A percentile compares a stretch with the other conserved stretches of the same genome.
phyloP scores from a whole-genome alignment of 2,329 filamentous ascomycete species.

The Scedosporium aurantiacum region DNA sequence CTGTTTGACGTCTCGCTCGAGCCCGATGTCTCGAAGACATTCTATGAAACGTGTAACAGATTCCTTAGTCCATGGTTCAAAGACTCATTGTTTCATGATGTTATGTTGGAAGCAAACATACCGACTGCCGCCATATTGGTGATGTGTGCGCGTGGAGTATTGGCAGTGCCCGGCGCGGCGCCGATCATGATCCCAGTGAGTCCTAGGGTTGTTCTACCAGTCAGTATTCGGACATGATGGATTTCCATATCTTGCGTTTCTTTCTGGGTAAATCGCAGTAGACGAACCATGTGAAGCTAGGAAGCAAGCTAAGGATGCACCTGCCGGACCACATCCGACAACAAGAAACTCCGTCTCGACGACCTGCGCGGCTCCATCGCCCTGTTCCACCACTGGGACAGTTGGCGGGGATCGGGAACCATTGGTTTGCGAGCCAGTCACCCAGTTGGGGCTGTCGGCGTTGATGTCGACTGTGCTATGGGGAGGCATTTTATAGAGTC shows the following conservation, averaged over 20 bases:
- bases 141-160: constrained; percentile 46
- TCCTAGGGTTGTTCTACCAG: constrained; percentile 13
- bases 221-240: too few relatives aligned
- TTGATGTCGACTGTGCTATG: not conserved
- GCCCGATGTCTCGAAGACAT: constrained; percentile 39
- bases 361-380: not conserved
- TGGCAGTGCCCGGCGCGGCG: constrained; percentile 32
- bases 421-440: not conserved
- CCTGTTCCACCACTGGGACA: not conserved
- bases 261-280: too few relatives aligned
- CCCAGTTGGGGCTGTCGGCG: not conserved
- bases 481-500: not conserved
- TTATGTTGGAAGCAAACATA: too few relatives aligned
- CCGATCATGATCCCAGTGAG: constrained; percentile 43
- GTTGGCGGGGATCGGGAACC: too few relatives aligned
- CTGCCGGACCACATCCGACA: constrained; percentile 41
- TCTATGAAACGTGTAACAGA: constrained; percentile 19
- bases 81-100: too few relatives aligned
- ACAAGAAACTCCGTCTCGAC: constrained; percentile 35
- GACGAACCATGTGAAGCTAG: constrained; percentile 32
- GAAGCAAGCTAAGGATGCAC: constrained; percentile 42
- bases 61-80: too few relatives aligned
- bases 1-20: constrained; percentile 29
- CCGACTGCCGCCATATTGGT: constrained; percentile 37
- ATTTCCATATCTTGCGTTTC: too few relatives aligned